Conservation (phyloP, 129 eudicot genomes). For the Logfia minima region DNA sequence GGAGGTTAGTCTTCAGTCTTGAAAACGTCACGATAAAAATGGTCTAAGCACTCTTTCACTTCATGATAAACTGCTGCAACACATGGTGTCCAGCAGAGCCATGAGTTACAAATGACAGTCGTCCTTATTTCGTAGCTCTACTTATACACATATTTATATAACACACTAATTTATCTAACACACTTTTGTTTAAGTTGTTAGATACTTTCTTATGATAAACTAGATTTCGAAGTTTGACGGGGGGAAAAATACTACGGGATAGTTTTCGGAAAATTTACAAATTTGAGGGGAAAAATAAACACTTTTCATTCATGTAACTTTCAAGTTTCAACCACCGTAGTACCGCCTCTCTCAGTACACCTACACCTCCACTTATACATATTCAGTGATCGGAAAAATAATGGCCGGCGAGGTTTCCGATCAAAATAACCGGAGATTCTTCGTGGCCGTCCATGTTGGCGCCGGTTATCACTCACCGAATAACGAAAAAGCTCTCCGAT, state of each 20-base stretch:
- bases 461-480: constrained; percentile 93
- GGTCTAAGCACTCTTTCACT: too few species aligned
- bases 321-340: not conserved
- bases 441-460: constrained; percentile 96
- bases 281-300: constrained; percentile 4
- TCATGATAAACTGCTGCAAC: too few species aligned
- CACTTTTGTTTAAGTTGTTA: too few species aligned
- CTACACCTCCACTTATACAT: not conserved
- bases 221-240: not conserved
- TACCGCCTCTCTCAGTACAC: constrained; percentile 10
- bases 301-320: constrained; percentile 15
- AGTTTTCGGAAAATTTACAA: not conserved
- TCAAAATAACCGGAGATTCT: constrained; percentile 42
- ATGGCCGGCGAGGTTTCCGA: constrained; percentile 56
- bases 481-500: constrained; percentile 83
- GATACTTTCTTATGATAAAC: too few species aligned
- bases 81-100: too few species aligned
- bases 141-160: too few species aligned
- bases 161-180: too few species aligned
- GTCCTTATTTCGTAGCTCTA: too few species aligned
- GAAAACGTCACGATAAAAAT: too few species aligned
- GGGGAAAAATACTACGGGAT: constrained; percentile 11
- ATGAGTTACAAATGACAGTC: too few species aligned
- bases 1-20: too few species aligned
- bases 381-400: constrained; percentile 3